Evolutionary conservation across 208 protist species (phyloP).

Genomic region (Crithidia acanthocephali): DNA sequence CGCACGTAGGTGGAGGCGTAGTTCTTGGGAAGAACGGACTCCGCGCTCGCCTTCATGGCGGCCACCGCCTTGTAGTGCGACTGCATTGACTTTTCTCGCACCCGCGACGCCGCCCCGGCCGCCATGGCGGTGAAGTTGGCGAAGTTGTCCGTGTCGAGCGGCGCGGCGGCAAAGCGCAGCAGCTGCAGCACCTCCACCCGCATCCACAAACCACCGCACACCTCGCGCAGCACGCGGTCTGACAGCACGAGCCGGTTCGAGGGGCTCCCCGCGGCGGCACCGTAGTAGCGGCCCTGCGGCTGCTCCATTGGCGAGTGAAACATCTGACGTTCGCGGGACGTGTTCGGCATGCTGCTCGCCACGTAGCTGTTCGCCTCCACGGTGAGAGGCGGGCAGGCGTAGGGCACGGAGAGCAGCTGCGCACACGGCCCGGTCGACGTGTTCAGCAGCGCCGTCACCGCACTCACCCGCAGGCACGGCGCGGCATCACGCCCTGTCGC

Average conservation of each 20-base stretch:
- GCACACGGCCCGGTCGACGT: slow-evolving; percentile 44
- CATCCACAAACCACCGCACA: slow-evolving; percentile 51
- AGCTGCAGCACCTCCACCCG: slow-evolving; percentile 47
- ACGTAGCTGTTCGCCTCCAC: slow-evolving; percentile 14
- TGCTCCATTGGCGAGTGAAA: slow-evolving; percentile 19
- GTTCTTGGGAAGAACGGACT: slow-evolving; percentile 40
- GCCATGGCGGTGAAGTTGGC: slow-evolving; percentile 27
- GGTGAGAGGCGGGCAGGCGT: slow-evolving; percentile 25
- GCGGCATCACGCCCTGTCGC: slow-evolving; percentile 5
- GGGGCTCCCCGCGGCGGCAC: neutral
- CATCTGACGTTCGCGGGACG: slow-evolving; percentile 8
- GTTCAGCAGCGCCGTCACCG: slow-evolving; percentile 47
- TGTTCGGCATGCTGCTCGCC: slow-evolving; percentile 11
- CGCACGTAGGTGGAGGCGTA: slow-evolving; percentile 66
- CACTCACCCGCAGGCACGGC: slow-evolving; percentile 33
- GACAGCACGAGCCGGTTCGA: slow-evolving; percentile 13
- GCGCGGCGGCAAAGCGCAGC: slow-evolving; percentile 34
- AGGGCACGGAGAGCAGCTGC: slow-evolving; percentile 52
- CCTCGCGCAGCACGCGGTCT: slow-evolving; percentile 31
- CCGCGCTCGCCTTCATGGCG: slow-evolving; percentile 28
- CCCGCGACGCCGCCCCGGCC: slow-evolving; percentile 5
- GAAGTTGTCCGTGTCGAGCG: slow-evolving; percentile 33
- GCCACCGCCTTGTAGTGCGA: slow-evolving; percentile 38
- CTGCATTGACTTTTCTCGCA: slow-evolving; percentile 26
- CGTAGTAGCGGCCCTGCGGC: slow-evolving; percentile 17